These are phyloP conservation scores for Tetraselmis striata DNA, from an alignment of 139 green algal species.

Conservation along the genomic window DNA sequence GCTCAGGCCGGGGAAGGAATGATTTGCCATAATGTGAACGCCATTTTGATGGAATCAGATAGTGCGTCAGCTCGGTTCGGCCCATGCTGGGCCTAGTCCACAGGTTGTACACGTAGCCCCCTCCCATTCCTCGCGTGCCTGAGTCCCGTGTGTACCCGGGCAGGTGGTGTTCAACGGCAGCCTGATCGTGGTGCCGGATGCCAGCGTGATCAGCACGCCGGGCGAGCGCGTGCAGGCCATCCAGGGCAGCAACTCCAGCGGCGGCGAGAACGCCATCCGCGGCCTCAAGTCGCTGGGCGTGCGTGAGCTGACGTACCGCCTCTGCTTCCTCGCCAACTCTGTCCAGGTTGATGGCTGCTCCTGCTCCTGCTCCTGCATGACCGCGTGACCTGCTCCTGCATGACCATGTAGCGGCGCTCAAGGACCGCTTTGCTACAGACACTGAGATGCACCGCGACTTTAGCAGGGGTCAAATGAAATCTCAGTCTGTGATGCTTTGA, in stretches of 20 bases:
- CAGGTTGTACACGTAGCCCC: too few relatives aligned
- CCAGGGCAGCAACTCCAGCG: conserved; percentile 1
- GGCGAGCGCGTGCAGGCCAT: conserved; percentile 38
- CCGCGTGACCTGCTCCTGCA: too few relatives aligned
- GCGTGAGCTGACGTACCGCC: conserved; percentile 86
- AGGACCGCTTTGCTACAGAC: conserved; percentile 13
- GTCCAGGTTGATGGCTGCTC: conserved; percentile 36
- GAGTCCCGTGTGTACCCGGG: too few relatives aligned
- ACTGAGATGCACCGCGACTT: too few relatives aligned
- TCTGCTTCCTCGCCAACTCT: conserved; percentile 81
- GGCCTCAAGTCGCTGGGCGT: conserved; percentile 71
- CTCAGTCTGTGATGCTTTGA: too few relatives aligned
- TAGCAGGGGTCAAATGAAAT: too few relatives aligned
- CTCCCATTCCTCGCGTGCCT: too few relatives aligned
- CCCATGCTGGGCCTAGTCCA: too few relatives aligned
- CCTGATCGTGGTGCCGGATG: conserved; percentile 93
- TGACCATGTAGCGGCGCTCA: conserved; percentile 8
- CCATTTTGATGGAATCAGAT: too few relatives aligned
- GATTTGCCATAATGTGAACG: too few relatives aligned
- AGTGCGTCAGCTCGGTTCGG: too few relatives aligned
- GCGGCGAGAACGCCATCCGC: conserved; percentile 50
- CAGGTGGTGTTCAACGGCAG: conserved; percentile 82
- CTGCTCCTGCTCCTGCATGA: not conserved
- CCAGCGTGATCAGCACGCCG: conserved; percentile 52
- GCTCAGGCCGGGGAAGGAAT: too few relatives aligned